phyloP scores from a whole-genome alignment of 2,329 filamentous ascomycete genomes.

The Thelonectria rubi region DNA sequence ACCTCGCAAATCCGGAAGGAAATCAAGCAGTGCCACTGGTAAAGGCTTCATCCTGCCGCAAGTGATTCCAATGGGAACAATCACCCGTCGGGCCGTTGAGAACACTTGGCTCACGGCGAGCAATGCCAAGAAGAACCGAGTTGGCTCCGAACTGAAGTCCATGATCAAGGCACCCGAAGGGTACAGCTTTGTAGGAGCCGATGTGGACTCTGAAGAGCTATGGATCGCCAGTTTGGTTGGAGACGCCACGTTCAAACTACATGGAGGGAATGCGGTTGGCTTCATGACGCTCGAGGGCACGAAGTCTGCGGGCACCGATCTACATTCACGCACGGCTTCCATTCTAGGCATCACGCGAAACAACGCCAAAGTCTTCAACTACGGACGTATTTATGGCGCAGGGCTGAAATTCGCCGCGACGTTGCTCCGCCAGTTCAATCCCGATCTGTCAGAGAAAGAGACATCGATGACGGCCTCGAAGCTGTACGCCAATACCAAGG shows the following conservation, averaged over 20 bases:
- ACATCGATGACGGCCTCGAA: slow-evolving; percentile 79
- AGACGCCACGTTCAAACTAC: slow-evolving; percentile 92
- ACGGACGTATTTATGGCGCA: slow-evolving; percentile 98
- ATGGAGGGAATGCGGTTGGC: slow-evolving; percentile 95
- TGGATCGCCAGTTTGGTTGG: slow-evolving; percentile 98
- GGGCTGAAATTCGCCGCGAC: slow-evolving; percentile 93
- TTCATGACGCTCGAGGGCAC: slow-evolving; percentile 99
- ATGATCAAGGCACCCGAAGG: slow-evolving; percentile 94
- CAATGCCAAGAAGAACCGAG: slow-evolving; percentile 94
- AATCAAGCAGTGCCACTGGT: slow-evolving; percentile 30
- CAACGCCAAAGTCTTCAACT: slow-evolving; percentile 98
- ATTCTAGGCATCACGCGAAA: slow-evolving; percentile 96
- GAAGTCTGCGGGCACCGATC: slow-evolving; percentile 90
- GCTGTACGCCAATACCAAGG: slow-evolving; percentile 90
- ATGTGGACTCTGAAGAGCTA: slow-evolving; percentile 96
- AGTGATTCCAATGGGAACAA: slow-evolving; percentile 97
- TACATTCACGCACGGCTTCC: slow-evolving; percentile 90
- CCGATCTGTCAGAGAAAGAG: slow-evolving; percentile 79
- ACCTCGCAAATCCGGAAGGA: slow-evolving; percentile 8
- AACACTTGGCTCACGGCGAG: slow-evolving; percentile 98
- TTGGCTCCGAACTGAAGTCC: slow-evolving; percentile 95
- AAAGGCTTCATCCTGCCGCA: slow-evolving; percentile 90
- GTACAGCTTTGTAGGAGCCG: slow-evolving; percentile 93
- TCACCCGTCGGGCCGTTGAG: slow-evolving; percentile 92
- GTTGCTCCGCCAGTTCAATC: slow-evolving; percentile 92